Evolutionary conservation across 306 rosid species (phyloP).

Genomic region (Notholithocarpus densiflorus): DNA sequence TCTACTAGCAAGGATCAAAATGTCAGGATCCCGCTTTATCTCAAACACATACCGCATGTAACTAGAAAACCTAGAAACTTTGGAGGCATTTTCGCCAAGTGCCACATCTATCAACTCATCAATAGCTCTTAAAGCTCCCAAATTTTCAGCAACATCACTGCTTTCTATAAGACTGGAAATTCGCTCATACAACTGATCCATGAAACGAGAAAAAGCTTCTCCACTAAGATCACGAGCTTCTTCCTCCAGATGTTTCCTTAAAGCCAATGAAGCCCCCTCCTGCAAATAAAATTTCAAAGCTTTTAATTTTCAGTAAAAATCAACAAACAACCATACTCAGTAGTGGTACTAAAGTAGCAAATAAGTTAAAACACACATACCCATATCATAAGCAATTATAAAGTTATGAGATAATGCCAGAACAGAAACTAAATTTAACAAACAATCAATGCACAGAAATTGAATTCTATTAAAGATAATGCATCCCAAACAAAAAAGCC

Average conservation of each 20-base stretch:
- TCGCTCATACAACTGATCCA: slow-evolving; percentile 92
- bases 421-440: neutral
- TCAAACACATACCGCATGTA: slow-evolving; percentile 87
- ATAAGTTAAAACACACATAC: neutral
- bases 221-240: slow-evolving; percentile 93
- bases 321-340: neutral
- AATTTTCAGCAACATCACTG: slow-evolving; percentile 73
- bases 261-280: slow-evolving; percentile 83
- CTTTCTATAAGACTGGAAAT: slow-evolving; percentile 76
- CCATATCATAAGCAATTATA: neutral
- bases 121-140: slow-evolving; percentile 94
- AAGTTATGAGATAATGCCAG: neutral
- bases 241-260: slow-evolving; percentile 87
- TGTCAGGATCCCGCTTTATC: slow-evolving; percentile 83
- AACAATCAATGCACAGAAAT: neutral
- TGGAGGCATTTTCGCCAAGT: slow-evolving; percentile 93
- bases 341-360: neutral
- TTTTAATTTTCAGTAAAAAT: neutral
- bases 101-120: slow-evolving; percentile 93
- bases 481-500: too few relatives aligned
- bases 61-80: slow-evolving; percentile 79
- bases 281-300: slow-evolving; percentile 9
- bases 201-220: slow-evolving; percentile 86
- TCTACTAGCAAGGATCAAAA: slow-evolving; percentile 83
- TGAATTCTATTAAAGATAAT: neutral